Evolutionary conservation across 2,329 filamentous ascomycete species (phyloP).

Genomic region (Ophiostoma pallidulum): DNA sequence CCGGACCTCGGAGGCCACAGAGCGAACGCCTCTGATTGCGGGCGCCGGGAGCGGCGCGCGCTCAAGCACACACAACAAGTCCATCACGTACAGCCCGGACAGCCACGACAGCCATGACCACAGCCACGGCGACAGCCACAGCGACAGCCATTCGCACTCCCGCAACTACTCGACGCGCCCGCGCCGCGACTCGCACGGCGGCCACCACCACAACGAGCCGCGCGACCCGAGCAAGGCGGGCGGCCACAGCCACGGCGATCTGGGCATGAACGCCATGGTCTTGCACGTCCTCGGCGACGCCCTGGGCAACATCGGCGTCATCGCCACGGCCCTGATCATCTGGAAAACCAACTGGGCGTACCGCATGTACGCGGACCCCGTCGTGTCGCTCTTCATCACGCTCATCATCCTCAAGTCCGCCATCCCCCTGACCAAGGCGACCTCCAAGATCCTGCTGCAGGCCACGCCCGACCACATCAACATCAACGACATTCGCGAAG

Average conservation of each 20-base stretch:
- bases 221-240: constrained; percentile 61
- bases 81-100: constrained; percentile 7
- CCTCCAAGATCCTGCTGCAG: constrained; percentile 82
- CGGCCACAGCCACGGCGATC: constrained; percentile 72
- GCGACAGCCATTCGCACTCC: constrained; percentile 23
- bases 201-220: constrained; percentile 72
- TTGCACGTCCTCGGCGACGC: constrained; percentile 73
- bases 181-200: constrained; percentile 50
- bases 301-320: constrained; percentile 79
- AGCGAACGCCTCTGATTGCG: constrained; percentile 30
- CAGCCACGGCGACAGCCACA: constrained; percentile 17
- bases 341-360: constrained; percentile 79
- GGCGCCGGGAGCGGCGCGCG: constrained; percentile 14
- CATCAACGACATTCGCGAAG: constrained; percentile 82
- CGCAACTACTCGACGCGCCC: constrained; percentile 22
- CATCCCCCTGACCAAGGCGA: constrained; percentile 69
- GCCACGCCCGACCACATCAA: constrained; percentile 84
- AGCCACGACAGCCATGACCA: constrained; percentile 23
- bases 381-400: constrained; percentile 90
- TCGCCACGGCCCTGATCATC: constrained; percentile 74
- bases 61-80: constrained; percentile 20
- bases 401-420: constrained; percentile 64
- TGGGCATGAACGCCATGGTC: constrained; percentile 89
- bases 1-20: constrained; percentile 25
- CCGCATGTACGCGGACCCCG: constrained; percentile 81